Conservation (phyloP, 192 early-diverging fungal genomes). For the Rhizophagus sp. region DNA sequence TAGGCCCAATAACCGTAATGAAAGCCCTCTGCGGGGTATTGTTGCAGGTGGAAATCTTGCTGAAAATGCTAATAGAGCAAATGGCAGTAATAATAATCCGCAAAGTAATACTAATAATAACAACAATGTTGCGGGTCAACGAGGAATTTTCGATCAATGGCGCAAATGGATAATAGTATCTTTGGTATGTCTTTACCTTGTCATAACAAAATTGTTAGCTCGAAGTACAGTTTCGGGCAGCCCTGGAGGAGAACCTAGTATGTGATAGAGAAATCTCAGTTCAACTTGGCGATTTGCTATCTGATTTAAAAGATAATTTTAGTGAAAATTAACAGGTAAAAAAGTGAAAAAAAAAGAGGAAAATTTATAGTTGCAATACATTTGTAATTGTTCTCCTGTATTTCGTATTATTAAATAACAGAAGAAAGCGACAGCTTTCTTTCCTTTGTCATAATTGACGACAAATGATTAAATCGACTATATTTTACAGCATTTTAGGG, state of each 20-base stretch:
- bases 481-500: background rate
- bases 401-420: background rate
- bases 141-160: slow-evolving; percentile 49
- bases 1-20: background rate
- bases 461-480: background rate
- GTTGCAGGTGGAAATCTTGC: background rate
- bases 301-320: background rate
- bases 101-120: slow-evolving; percentile 28
- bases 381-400: background rate
- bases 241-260: background rate
- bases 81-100: slow-evolving; percentile 3
- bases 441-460: background rate
- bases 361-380: background rate
- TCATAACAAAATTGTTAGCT: slow-evolving; percentile 50
- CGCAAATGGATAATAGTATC: slow-evolving; percentile 58
- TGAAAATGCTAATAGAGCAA: slow-evolving; percentile 17
- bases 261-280: background rate
- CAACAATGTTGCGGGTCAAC: slow-evolving; percentile 34
- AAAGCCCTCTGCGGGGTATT: slow-evolving; percentile 18
- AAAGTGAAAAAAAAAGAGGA: background rate
- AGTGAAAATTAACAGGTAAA: background rate
- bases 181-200: slow-evolving; percentile 58
- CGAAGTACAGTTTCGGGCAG: slow-evolving; percentile 24
- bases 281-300: background rate
- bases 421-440: background rate